phyloP scores from a whole-genome alignment of 164 flowering plant genomes.

The Magnolia kwangsiensis region DNA sequence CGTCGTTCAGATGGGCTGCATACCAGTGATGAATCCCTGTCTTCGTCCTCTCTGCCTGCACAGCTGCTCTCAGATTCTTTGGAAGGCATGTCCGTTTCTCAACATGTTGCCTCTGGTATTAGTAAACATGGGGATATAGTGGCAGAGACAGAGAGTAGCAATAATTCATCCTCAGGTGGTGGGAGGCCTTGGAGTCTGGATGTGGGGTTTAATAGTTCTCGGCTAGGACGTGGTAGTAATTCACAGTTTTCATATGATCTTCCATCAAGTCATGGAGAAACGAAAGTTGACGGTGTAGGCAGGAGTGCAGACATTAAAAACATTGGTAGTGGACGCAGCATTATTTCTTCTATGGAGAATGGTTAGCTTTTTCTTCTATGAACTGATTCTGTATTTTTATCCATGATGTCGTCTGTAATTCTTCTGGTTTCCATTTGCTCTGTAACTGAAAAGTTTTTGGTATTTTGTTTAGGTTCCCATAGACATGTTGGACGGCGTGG shows the following conservation, averaged over 20 bases:
- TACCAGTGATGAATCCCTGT: conserved; percentile 59
- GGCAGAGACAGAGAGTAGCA: conserved; percentile 8
- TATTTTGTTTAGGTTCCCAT: conserved; percentile 29
- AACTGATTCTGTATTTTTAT: neutral
- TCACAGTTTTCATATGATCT: conserved; percentile 14
- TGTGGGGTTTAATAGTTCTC: conserved; percentile 12
- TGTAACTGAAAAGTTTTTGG: neutral
- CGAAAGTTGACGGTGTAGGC: conserved; percentile 36
- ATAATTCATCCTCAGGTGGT: conserved; percentile 3
- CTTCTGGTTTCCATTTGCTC: neutral
- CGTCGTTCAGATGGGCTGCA: conserved; percentile 72
- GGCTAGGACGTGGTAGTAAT: conserved; percentile 20
- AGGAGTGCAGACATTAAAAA: conserved; percentile 38
- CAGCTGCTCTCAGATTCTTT: conserved; percentile 32
- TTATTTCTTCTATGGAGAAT: conserved; percentile 33
- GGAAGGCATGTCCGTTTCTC: conserved; percentile 7
- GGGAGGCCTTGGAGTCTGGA: conserved; percentile 16
- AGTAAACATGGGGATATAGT: conserved; percentile 15
- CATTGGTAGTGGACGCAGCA: conserved; percentile 46
- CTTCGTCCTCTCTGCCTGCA: conserved; percentile 37
- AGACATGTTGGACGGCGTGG: conserved; percentile 67
- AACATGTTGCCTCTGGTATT: conserved; percentile 11
- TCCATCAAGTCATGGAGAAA: conserved; percentile 31
- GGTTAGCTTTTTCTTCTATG: conserved; percentile 26
- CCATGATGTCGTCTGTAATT: neutral